These are phyloP conservation scores for Eucalyptus curtisii DNA, from an alignment of 345 rosid genomes.

Conservation along the genomic window DNA sequence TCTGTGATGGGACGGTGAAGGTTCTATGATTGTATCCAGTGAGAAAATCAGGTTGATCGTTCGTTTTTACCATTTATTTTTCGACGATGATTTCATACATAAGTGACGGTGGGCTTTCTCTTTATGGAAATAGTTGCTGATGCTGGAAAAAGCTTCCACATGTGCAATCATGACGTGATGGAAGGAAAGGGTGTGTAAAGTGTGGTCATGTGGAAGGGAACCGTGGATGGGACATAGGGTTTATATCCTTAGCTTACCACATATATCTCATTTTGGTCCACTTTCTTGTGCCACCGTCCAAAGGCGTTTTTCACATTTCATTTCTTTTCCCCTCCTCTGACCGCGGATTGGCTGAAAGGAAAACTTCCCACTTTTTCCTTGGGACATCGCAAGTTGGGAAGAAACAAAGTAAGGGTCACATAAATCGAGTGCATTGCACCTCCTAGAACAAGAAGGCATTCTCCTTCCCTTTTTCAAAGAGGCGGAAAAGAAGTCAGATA, in stretches of 20 bases:
- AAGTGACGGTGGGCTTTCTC: neutral
- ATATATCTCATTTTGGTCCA: neutral
- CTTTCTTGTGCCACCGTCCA: neutral
- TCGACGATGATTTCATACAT: neutral
- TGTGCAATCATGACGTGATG: neutral
- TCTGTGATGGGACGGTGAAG: neutral
- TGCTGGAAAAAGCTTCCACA: neutral
- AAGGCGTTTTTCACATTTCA: neutral
- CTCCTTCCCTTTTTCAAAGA: neutral
- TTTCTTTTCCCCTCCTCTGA: neutral
- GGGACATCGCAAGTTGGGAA: neutral
- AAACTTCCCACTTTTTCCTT: neutral
- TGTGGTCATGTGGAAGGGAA: neutral
- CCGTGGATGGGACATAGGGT: neutral
- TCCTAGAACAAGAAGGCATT: neutral
- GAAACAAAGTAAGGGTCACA: neutral
- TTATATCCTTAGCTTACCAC: neutral
- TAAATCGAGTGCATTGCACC: neutral
- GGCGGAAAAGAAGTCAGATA: neutral
- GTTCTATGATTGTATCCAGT: neutral
- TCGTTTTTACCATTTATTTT: neutral
- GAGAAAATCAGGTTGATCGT: neutral
- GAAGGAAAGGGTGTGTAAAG: neutral
- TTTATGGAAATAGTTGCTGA: neutral
- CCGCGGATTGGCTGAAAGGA: neutral